Conservation (phyloP, 83 land plant genomes). For the Picea mariana region DNA sequence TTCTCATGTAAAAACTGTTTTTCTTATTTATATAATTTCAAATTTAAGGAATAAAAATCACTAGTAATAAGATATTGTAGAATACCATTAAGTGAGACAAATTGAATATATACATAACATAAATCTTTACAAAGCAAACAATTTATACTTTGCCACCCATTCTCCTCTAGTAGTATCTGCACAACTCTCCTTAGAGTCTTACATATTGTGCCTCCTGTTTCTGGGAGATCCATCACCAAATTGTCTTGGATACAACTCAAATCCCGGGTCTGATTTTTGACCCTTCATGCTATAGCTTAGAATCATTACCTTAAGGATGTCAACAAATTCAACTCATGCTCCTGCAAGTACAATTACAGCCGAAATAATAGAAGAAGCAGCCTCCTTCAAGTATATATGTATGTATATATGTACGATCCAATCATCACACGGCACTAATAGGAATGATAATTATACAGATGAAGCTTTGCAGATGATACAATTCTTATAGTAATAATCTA, state of each 20-base stretch:
- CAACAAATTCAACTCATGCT: conserved; percentile 8
- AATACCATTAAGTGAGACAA: conserved; percentile 11
- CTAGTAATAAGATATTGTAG: conserved; percentile 9
- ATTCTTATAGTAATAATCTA: conserved; percentile 10
- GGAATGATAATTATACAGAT: conserved; percentile 12
- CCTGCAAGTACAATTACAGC: conserved; percentile 8
- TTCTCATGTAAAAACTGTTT: conserved; percentile 9
- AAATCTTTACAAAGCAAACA: conserved; percentile 15
- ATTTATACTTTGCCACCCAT: conserved; percentile 3
- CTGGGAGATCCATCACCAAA: background rate
- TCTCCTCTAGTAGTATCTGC: background rate
- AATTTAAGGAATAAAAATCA: background rate
- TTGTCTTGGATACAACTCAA: conserved; percentile 6
- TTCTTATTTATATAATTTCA: background rate
- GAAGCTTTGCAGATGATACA: conserved; percentile 15
- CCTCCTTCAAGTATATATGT: conserved; percentile 10
- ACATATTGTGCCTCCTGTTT: background rate
- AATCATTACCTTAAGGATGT: conserved; percentile 7
- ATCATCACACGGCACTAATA: conserved; percentile 14
- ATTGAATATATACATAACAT: conserved; percentile 4
- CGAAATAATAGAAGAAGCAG: conserved; percentile 9
- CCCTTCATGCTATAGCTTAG: conserved; percentile 7
- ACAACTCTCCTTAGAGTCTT: background rate
- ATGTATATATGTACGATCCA: conserved; percentile 8
- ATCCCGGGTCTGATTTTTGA: conserved; percentile 14